Evolutionary conservation across 805 yeast genomes (phyloP).

Genomic region (Yarrowia hollandica): DNA sequence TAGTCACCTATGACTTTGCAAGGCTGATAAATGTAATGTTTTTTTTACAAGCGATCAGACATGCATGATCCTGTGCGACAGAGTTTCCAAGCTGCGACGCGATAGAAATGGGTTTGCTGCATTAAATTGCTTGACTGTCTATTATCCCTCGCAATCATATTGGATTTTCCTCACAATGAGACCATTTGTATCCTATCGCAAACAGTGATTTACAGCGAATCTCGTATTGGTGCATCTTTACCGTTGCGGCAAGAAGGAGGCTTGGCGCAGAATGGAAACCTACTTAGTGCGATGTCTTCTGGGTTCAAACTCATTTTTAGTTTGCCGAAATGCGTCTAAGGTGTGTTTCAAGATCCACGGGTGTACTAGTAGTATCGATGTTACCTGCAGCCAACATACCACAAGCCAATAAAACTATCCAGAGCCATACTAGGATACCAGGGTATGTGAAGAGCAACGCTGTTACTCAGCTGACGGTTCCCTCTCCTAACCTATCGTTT

Average conservation of each 20-base stretch:
- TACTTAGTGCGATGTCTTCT: slow-evolving; percentile 14
- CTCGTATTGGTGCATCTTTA: slow-evolving; percentile 11
- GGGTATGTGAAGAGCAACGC: no score
- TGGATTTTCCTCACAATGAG: no score
- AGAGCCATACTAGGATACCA: no score
- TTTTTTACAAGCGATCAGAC: slow-evolving; percentile 14
- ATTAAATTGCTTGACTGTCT: background rate
- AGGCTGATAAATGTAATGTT: slow-evolving; percentile 12
- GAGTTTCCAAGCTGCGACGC: slow-evolving; percentile 9
- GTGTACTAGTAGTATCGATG: no score
- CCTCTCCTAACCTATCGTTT: background rate
- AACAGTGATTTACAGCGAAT: background rate
- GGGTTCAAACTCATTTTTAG: slow-evolving; percentile 2
- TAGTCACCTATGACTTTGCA: background rate
- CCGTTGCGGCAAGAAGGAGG: slow-evolving; percentile 6
- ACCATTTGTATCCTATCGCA: no score
- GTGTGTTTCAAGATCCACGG: no score
- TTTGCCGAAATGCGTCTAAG: background rate
- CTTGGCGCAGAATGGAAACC: slow-evolving; percentile 21
- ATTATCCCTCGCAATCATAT: no score
- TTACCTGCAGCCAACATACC: no score
- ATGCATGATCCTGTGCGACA: slow-evolving; percentile 15
- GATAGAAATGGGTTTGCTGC: background rate
- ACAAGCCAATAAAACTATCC: no score
- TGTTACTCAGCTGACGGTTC: background rate